Evolutionary conservation across 768 basidiomycete species (phyloP).

Genomic region (Lanmaoa pseudosensibilis): DNA sequence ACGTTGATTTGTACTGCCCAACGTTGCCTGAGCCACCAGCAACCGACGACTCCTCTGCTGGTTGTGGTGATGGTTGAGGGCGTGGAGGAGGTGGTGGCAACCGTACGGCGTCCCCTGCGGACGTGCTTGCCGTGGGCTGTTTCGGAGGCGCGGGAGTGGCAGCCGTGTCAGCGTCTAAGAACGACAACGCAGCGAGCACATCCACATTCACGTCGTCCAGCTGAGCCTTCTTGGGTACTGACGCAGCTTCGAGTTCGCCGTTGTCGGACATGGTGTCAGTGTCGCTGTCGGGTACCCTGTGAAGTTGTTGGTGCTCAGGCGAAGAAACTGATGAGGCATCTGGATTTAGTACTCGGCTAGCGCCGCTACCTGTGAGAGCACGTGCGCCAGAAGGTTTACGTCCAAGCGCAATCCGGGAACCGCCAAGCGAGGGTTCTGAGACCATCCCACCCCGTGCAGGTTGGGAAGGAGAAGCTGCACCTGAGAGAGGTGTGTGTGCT

Average conservation of each 20-base stretch:
- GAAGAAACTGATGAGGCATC: constrained; percentile 40
- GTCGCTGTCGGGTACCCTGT: constrained; percentile 28
- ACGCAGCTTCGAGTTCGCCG: constrained; percentile 4
- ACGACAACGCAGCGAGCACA: constrained; percentile 76
- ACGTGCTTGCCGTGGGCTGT: constrained; percentile 3
- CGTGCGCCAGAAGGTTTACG: constrained; percentile 85
- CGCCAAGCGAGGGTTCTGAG: constrained; percentile 38
- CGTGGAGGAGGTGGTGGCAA: constrained; percentile 27
- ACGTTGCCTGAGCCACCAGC: constrained; percentile 28
- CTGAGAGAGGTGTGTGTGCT: constrained; percentile 23
- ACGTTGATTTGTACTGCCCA: constrained; percentile 75
- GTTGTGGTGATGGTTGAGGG: constrained; percentile 33
- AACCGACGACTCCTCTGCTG: constrained; percentile 29
- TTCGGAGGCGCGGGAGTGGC: constrained; percentile 20
- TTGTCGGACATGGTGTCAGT: constrained; percentile 36
- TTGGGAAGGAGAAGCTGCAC: constrained; percentile 22
- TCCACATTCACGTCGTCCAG: constrained; percentile 60
- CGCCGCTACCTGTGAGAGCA: constrained; percentile 44
- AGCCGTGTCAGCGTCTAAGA: constrained; percentile 51
- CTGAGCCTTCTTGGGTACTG: constrained; percentile 18
- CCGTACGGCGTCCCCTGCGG: constrained; percentile 5
- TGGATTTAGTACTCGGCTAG: constrained; percentile 40
- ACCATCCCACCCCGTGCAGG: constrained; percentile 24
- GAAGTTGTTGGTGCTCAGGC: constrained; percentile 34
- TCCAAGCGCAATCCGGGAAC: constrained; percentile 41